A percentile compares a stretch with the other conserved stretches of the same genome.
These are phyloP conservation scores for Lachnellula suecica DNA, from an alignment of 2,329 filamentous ascomycete genomes.

Conservation along the genomic window DNA sequence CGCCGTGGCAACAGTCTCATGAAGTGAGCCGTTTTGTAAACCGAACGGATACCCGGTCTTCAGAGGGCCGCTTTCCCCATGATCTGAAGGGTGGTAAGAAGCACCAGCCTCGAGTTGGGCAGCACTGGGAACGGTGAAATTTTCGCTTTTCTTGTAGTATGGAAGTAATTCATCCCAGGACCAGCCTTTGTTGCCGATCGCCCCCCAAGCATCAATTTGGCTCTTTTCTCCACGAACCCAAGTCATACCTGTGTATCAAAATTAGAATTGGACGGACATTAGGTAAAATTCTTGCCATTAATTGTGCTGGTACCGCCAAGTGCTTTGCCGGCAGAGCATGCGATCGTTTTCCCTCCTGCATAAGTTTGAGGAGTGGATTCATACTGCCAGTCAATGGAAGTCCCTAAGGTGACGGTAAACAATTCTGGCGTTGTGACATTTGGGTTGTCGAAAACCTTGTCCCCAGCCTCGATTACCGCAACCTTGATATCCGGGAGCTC, in stretches of 20 bases:
- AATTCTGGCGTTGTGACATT: conserved; percentile 15
- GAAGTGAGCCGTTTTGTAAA: conserved; percentile 13
- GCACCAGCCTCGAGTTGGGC: conserved; percentile 13
- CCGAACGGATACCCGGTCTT: conserved; percentile 18
- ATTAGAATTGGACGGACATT: conserved; percentile 28
- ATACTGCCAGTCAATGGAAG: conserved; percentile 23
- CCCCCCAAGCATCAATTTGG: conserved; percentile 41
- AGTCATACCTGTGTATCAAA: conserved; percentile 28
- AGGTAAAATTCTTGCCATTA: conserved; percentile 32
- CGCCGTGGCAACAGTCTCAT: not conserved
- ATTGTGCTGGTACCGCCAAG: conserved; percentile 19
- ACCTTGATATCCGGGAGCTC: conserved; percentile 15
- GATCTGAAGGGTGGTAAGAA: conserved; percentile 6
- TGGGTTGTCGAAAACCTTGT: conserved; percentile 11
- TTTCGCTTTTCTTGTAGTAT: conserved; percentile 39
- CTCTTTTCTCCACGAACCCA: conserved; percentile 11
- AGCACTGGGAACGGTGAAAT: conserved; percentile 24
- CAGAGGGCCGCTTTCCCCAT: conserved; percentile 17
- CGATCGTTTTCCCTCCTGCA: conserved; percentile 7
- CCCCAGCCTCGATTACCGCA: conserved; percentile 24
- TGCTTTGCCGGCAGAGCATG: conserved; percentile 17
- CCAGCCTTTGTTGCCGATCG: conserved; percentile 42
- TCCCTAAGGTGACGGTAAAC: conserved; percentile 13
- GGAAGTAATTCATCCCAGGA: conserved; percentile 44
- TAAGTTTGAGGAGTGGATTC: conserved; percentile 10